phyloP scores from a whole-genome alignment of 345 rosid genomes.

The Linum lewisii region DNA sequence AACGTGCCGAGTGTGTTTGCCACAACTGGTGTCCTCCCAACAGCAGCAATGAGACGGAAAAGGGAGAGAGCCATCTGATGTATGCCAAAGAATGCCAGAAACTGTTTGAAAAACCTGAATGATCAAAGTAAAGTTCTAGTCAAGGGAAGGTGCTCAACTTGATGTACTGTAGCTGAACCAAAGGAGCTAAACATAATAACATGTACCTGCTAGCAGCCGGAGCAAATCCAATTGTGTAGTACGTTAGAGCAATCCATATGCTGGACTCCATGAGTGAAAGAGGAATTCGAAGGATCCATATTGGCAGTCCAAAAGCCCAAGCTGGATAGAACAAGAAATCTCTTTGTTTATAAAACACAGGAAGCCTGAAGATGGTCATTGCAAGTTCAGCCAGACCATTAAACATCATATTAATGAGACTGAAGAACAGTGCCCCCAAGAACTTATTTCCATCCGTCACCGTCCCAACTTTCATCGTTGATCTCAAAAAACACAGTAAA shows the following conservation, averaged over 20 bases:
- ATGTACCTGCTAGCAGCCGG: conserved; percentile 34
- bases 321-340: conserved; percentile 38
- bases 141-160: too few relatives aligned
- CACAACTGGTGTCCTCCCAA: conserved; percentile 71
- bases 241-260: conserved; percentile 38
- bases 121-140: not conserved
- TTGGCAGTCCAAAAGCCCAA: conserved; percentile 39
- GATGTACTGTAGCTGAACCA: not conserved
- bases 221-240: conserved; percentile 43
- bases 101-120: conserved; percentile 65
- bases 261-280: conserved; percentile 31
- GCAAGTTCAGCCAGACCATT: conserved; percentile 48
- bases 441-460: conserved; percentile 32
- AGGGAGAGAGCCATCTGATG: conserved; percentile 90
- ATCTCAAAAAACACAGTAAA: conserved; percentile 32
- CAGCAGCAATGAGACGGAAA: conserved; percentile 76
- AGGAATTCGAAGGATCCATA: conserved; percentile 38
- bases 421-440: conserved; percentile 38
- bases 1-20: conserved; percentile 60
- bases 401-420: conserved; percentile 41
- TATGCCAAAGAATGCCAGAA: conserved; percentile 54
- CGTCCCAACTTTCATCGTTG: conserved; percentile 31
- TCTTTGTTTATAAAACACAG: conserved; percentile 37
- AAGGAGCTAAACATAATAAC: not conserved
- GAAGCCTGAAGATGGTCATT: conserved; percentile 36